These are phyloP conservation scores for Lodderomyces pseudojiufengensis DNA, from an alignment of 1,139 yeast species.

Conservation along the genomic window DNA sequence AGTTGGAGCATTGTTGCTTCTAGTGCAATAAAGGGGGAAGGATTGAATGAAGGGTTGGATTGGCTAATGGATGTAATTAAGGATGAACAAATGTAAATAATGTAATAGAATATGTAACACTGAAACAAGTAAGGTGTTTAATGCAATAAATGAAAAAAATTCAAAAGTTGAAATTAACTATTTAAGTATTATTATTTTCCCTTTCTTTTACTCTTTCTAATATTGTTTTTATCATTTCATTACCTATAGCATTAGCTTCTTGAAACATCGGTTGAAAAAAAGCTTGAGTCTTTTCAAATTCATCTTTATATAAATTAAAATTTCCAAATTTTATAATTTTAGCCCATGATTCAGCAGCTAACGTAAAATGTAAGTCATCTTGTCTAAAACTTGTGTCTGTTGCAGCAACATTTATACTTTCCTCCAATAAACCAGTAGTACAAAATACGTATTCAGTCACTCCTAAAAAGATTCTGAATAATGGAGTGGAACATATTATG, in stretches of 20 bases:
- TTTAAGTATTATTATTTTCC: conserved; percentile 15
- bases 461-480: conserved; percentile 85
- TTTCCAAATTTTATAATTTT: conserved; percentile 74
- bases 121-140: too few relatives aligned
- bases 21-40: conserved; percentile 95
- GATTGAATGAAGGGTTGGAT: conserved; percentile 91
- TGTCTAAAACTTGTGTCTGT: conserved; percentile 66
- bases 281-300: conserved; percentile 73
- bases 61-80: conserved; percentile 96
- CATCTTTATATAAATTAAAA: conserved; percentile 64
- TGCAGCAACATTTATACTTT: conserved; percentile 70
- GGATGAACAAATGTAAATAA: conserved; percentile 68
- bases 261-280: conserved; percentile 84
- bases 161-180: conserved; percentile 1
- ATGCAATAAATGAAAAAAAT: background rate
- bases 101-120: conserved; percentile 2
- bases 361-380: conserved; percentile 82
- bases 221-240: conserved; percentile 92
- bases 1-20: conserved; percentile 98
- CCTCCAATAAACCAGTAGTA: conserved; percentile 75
- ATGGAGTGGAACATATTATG: conserved; percentile 93
- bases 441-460: conserved; percentile 90
- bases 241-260: conserved; percentile 88
- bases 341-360: conserved; percentile 85
- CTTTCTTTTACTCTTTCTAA: conserved; percentile 48